A percentile compares a stretch with the other conserved stretches of the same genome.
Evolutionary conservation across 208 protist species (phyloP).

Genomic region (Entamoeba moshkovskii): DNA sequence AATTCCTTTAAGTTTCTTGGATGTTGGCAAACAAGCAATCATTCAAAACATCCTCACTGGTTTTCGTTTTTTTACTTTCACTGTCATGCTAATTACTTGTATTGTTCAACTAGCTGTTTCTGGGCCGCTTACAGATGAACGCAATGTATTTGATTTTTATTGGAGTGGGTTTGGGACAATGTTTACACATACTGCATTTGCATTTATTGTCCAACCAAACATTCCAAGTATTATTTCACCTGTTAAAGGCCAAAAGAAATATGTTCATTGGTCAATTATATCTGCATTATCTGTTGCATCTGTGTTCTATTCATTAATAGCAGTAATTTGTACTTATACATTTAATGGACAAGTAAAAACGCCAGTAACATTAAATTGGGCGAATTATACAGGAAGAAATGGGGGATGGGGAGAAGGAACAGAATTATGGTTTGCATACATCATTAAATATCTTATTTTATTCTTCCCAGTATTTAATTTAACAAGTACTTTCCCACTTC

Average conservation of each 20-base stretch:
- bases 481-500: neutral
- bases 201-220: neutral
- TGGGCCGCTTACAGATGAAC: neutral
- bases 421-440: neutral
- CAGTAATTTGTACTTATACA: neutral
- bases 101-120: neutral
- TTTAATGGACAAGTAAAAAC: neutral
- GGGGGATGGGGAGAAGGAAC: neutral
- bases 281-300: neutral
- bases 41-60: neutral
- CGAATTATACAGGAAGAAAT: neutral
- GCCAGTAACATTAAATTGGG: neutral
- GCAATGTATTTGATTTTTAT: neutral
- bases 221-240: neutral
- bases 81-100: neutral
- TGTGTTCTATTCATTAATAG: neutral
- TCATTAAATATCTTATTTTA: neutral
- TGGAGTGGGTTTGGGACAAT: neutral
- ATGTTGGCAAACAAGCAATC: neutral
- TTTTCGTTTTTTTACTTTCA: neutral
- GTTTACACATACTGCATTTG: neutral
- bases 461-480: neutral
- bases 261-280: neutral
- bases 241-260: neutral
- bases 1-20: neutral